Evolutionary conservation across 2,329 filamentous ascomycete genomes (phyloP).

Genomic region (Colletotrichum destructivum): DNA sequence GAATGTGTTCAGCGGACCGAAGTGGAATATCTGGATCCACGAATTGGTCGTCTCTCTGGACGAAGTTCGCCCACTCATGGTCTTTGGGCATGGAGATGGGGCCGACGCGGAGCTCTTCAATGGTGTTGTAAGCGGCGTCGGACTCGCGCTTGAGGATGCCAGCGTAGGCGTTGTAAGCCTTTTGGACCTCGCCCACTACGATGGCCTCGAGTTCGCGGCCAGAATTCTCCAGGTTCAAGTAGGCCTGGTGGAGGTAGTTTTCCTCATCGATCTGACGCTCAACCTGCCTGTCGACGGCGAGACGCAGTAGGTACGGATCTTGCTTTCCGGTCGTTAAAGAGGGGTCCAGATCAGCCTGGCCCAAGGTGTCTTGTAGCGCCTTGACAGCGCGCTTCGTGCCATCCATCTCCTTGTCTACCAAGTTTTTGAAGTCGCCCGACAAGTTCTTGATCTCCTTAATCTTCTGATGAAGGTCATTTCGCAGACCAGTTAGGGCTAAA

Average conservation of each 20-base stretch:
- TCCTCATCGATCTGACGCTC: slow-evolving; percentile 96
- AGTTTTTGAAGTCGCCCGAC: slow-evolving; percentile 96
- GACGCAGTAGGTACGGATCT: slow-evolving; percentile 89
- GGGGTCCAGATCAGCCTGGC: slow-evolving; percentile 84
- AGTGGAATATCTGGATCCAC: slow-evolving; percentile 88
- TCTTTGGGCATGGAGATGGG: slow-evolving; percentile 96
- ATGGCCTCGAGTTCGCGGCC: slow-evolving; percentile 96
- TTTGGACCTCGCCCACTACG: slow-evolving; percentile 97
- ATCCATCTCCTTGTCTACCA: slow-evolving; percentile 95
- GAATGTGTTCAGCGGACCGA: slow-evolving; percentile 84
- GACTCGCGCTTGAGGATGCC: slow-evolving; percentile 93
- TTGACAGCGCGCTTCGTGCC: slow-evolving; percentile 84
- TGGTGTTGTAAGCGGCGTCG: slow-evolving; percentile 82
- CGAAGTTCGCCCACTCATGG: slow-evolving; percentile 89
- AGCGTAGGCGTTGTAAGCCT: slow-evolving; percentile 95
- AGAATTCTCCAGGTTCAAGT: slow-evolving; percentile 93
- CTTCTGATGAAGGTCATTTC: slow-evolving; percentile 93
- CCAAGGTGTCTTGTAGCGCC: slow-evolving; percentile 84
- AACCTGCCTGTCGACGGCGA: slow-evolving; percentile 90
- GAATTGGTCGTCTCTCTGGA: slow-evolving; percentile 86
- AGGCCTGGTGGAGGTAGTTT: slow-evolving; percentile 95
- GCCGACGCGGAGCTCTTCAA: slow-evolving; percentile 86
- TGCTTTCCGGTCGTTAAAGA: slow-evolving; percentile 85
- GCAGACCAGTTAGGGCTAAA: slow-evolving; percentile 84
- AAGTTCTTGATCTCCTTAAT: slow-evolving; percentile 98